Percentiles rank a stretch among this genome's conserved stretches.
phyloP scores from a whole-genome alignment of 129 eudicot genomes.

The Saussurea involucrata region DNA sequence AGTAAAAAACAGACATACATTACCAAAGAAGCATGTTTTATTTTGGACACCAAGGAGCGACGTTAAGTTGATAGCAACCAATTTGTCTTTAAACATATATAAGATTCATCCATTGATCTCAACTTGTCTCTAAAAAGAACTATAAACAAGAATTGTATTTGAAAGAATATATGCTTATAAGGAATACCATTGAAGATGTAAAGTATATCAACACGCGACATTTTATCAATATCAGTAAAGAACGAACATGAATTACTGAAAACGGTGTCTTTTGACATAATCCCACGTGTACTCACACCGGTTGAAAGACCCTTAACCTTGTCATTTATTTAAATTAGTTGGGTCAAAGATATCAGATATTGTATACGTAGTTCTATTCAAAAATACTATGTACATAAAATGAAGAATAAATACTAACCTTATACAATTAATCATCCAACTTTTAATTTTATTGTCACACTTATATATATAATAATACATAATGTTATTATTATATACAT shows the following conservation, averaged over 20 bases:
- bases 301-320: not conserved
- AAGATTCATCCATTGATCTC: not conserved
- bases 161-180: not conserved
- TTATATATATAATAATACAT: not conserved
- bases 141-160: not conserved
- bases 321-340: not conserved
- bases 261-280: not conserved
- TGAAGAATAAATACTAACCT: not conserved
- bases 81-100: not conserved
- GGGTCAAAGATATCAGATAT: not conserved
- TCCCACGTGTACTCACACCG: not conserved
- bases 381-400: not conserved
- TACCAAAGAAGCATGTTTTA: not conserved
- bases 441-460: not conserved
- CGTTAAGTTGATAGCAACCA: not conserved
- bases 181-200: not conserved
- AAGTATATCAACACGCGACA: not conserved
- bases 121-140: not conserved
- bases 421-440: not conserved
- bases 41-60: not conserved
- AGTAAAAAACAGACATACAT: not conserved
- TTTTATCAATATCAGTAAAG: not conserved
- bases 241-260: not conserved
- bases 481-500: not conserved
- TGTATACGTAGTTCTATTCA: not conserved